Conservation (phyloP, 495 filamentous ascomycete species). For the Lentithecium fluviatile region DNA sequence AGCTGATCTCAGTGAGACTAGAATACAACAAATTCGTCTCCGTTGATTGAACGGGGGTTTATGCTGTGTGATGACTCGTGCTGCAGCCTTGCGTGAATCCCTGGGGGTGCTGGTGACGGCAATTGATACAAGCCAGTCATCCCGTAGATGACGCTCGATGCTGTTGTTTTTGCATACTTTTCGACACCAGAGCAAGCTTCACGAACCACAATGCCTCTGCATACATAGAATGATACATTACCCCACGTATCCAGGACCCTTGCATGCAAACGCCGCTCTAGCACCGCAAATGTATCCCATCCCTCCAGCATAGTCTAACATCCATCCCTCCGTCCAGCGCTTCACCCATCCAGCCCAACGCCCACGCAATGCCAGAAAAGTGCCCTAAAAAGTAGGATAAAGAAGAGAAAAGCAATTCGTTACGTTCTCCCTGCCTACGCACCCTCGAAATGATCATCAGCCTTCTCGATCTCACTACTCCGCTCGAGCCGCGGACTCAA, state of each 20-base stretch:
- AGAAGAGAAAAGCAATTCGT: not conserved
- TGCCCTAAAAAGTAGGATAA: not conserved
- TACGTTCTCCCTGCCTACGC: not conserved
- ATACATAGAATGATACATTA: too few species aligned
- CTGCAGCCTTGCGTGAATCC: too few species aligned
- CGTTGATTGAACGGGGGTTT: too few species aligned
- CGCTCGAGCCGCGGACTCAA: conserved; percentile 21
- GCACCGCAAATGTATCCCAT: not conserved
- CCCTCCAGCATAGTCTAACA: not conserved
- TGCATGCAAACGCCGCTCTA: not conserved
- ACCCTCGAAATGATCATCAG: conserved; percentile 27
- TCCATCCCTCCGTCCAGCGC: not conserved
- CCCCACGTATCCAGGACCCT: too few species aligned
- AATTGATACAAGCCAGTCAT: too few species aligned
- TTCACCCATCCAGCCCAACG: not conserved
- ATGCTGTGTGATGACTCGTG: too few species aligned
- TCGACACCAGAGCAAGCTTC: too few species aligned
- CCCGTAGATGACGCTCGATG: too few species aligned
- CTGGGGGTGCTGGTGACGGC: too few species aligned
- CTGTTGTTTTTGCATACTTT: too few species aligned
- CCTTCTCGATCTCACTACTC: conserved; percentile 11
- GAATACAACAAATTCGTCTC: too few species aligned
- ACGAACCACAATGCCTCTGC: too few species aligned
- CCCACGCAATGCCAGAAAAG: not conserved
- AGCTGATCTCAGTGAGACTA: not conserved